Evolutionary conservation across 129 eudicot genomes (phyloP).

Genomic region (Dittrichia graveolens): DNA sequence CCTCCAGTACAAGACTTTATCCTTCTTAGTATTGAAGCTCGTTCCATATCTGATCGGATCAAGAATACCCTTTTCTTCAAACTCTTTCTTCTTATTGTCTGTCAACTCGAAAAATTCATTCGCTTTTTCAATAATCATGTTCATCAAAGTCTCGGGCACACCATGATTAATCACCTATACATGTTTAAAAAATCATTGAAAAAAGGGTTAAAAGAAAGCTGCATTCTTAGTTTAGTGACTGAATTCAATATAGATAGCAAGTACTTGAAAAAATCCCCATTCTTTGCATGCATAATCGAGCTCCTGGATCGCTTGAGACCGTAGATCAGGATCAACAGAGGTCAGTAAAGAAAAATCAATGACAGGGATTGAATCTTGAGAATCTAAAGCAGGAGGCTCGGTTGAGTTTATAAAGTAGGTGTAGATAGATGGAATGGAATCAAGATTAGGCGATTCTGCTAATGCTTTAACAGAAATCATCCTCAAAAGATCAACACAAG

Average conservation of each 20-base stretch:
- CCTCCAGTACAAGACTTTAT: conserved; percentile 58
- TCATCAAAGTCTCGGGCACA: conserved; percentile 51
- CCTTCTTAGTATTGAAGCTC: conserved; percentile 47
- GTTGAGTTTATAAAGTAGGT: conserved; percentile 24
- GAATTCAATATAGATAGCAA: neutral
- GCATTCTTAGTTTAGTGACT: neutral
- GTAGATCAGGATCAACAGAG: conserved; percentile 38
- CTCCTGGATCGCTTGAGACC: conserved; percentile 38
- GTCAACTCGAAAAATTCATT: conserved; percentile 48
- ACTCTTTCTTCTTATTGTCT: conserved; percentile 59
- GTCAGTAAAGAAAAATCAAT: conserved; percentile 51
- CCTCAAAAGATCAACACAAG: neutral
- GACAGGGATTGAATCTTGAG: conserved; percentile 43
- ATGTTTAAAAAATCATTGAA: neutral
- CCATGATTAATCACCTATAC: conserved; percentile 72
- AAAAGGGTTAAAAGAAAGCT: neutral
- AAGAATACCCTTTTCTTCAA: conserved; percentile 40
- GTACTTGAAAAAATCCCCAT: conserved; percentile 39
- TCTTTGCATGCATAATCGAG: conserved; percentile 33
- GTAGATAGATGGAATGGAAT: conserved; percentile 52
- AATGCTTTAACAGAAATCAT: conserved; percentile 39
- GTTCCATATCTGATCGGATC: conserved; percentile 70
- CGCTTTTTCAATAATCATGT: conserved; percentile 33
- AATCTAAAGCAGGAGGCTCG: conserved; percentile 11
- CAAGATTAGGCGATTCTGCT: conserved; percentile 47